Evolutionary conservation across 768 basidiomycete species (phyloP), one percentile per base, ranked within the genome.

Genomic region (Panaeolus cyanescens): DNA sequence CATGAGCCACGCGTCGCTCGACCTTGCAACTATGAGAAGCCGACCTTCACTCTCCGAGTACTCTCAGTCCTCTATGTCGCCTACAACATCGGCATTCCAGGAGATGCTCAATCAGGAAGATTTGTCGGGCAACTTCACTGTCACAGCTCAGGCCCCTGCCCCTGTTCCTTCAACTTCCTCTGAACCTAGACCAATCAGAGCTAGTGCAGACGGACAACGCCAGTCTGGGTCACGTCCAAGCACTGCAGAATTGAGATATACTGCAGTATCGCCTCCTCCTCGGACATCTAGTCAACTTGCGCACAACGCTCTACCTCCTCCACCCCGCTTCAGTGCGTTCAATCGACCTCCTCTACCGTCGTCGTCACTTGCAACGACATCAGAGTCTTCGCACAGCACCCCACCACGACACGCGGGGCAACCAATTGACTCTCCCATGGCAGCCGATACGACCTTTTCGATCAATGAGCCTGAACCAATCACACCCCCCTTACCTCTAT

Each of bases 71-170:
- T 92, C 91, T 8, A 55, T 69, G 45, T 76, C 76, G 9, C 91
- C 91, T 1, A 90, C 90, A 3, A 86, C 81, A 5, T 92, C 91
- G n/a, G 89, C 88, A n/a, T 93, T 93, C 74, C 84, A 85, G 28
- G 89, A 91, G 65, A 84, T 80, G 15, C 70, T 84, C 39, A 79
- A 77, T 53, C 71, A 65, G 25, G 67, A 68, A 32, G 60, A 64
- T 59, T 64, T 63, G 34, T 70, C 72, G 19, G 34, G 62, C 15
- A 20, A 66, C 25, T 50, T 50, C 30, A 28, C 45, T 25, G 12
- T 50, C 10, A 50, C 25, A n/a, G 45, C 25, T 28, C 22, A 22
- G 25, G 9, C 45, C 4, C 5, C 15, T 3, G 25, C 45, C 19
- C 45, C n/a, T n/a, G n/a, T n/a, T n/a, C n/a, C 45, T 28, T 10